phyloP scores from a whole-genome alignment of 805 yeast genomes.

The Lipomyces yamanashiensis region DNA sequence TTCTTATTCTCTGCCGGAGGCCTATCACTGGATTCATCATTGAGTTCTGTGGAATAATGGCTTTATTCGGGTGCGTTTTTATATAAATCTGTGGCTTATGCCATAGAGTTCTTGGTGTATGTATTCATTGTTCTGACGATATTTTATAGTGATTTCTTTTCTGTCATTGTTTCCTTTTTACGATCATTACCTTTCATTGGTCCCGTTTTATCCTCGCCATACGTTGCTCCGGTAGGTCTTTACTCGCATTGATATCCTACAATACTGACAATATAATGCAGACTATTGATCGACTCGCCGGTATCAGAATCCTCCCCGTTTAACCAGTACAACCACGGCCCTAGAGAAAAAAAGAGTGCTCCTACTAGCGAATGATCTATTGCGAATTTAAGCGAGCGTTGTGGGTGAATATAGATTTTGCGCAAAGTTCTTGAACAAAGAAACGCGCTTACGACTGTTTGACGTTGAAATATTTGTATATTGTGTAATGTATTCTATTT shows the following conservation, averaged over 20 bases:
- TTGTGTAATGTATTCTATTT: background rate
- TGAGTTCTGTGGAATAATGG: conserved; percentile 87
- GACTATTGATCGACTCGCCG: conserved; percentile 63
- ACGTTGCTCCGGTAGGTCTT: conserved; percentile 67
- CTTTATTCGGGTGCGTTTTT: conserved; percentile 62
- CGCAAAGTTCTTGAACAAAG: background rate
- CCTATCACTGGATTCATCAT: conserved; percentile 83
- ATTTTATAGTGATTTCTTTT: conserved; percentile 71
- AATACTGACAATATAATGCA: conserved; percentile 17
- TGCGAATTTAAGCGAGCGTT: no score
- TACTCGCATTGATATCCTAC: background rate
- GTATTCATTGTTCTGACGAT: no score
- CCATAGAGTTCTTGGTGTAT: no score
- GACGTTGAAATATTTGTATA: background rate
- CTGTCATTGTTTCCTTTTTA: conserved; percentile 78
- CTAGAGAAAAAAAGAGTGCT: no score
- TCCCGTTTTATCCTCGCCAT: conserved; percentile 78
- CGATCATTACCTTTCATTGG: conserved; percentile 89
- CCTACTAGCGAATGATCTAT: no score
- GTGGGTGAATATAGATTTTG: no score
- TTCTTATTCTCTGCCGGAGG: conserved; percentile 72
- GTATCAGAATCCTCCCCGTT: conserved; percentile 69
- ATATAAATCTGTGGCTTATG: background rate
- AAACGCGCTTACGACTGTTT: background rate
- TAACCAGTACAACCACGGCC: conserved; percentile 39